phyloP scores from a whole-genome alignment of 352 stramenopile genomes.

The Phytopythium cucurbitacearum region DNA sequence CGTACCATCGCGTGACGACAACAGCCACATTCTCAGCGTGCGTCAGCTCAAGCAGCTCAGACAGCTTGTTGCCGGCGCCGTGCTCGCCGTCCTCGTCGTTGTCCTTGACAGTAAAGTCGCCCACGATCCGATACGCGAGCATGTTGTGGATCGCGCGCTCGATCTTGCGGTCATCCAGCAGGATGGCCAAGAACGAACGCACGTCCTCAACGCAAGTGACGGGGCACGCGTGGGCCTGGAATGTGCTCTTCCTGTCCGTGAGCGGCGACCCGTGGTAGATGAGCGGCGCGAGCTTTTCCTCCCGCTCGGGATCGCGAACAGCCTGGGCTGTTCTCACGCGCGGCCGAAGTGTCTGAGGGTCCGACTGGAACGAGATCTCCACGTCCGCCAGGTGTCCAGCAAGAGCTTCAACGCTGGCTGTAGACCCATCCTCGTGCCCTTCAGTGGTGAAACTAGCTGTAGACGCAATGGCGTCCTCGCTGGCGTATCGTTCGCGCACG shows the following conservation, averaged over 20 bases:
- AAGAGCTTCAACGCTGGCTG: conserved; percentile 6
- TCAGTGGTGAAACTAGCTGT: background rate
- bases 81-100: conserved; percentile 87
- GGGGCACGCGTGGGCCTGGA: conserved; percentile 62
- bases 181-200: conserved; percentile 65
- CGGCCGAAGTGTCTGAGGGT: conserved; percentile 56
- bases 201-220: conserved; percentile 71
- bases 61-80: conserved; percentile 77
- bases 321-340: conserved; percentile 57
- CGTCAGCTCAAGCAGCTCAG: conserved; percentile 74
- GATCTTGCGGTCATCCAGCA: conserved; percentile 83
- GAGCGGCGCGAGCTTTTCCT: conserved; percentile 40
- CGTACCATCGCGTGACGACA: conserved; percentile 84
- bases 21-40: conserved; percentile 80
- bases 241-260: conserved; percentile 84
- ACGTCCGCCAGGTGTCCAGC: conserved; percentile 15
- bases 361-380: conserved; percentile 33
- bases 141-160: conserved; percentile 86
- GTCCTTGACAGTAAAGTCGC: conserved; percentile 70
- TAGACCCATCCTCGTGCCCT: conserved; percentile 10
- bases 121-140: conserved; percentile 80
- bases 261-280: conserved; percentile 69
- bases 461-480: conserved; percentile 25
- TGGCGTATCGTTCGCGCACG: conserved; percentile 67
- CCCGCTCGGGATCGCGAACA: conserved; percentile 50